Base-by-base conservation (phyloP, 495 filamentous ascomycete genomes). In the Bacidia gigantensis region DNA sequence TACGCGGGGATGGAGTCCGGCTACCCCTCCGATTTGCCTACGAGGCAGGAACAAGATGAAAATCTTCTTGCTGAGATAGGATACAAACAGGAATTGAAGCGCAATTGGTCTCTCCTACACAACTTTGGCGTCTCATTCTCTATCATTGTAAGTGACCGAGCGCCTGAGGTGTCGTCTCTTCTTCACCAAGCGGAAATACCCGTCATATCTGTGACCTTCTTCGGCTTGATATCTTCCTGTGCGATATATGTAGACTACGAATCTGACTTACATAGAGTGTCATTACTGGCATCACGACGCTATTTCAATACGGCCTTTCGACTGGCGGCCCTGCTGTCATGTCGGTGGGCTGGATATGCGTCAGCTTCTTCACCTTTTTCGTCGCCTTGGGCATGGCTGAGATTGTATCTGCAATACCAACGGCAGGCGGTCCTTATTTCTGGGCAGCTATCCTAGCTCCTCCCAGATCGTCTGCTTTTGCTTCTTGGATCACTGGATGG, bases 101-200 rank as follows among this genome's bases (percentile, higher is more conserved):
- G 78, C 23, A 78, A 81, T 61, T 82, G 78, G 78, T 73, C 72
- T 12, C 56, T 80, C 53, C 63, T 75, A 46, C 78, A 82, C 54
- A 82, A 82, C 59, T 82, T 82, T 65, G 78, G 78, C 45, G 74
- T 82, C 49, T 80, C 76, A 0, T 82, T 82, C 63, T 80, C 77
- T 9, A 82, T 82, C 58, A 82, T 82, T 59, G 76, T 78, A 53
- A 58, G 75, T 66, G 20, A 9, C 41, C 5, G 9, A 5, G 5
- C 9, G 9, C 41, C 20, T 5, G 9, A 35, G 29, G 7, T 35
- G 5, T 14, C 29, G 29, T 35, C 41, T 18, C 9, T 9, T 44
- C 10, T 39, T 39, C 32, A 39, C n/a, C 32, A 39, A 46, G 24
- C 45, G 41, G 18, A 60, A 42, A n/a, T n/a, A n/a, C n/a, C n/a